Base-by-base conservation (phyloP, 2,329 filamentous ascomycete genomes). In the Penicillium fuscoglaucum region DNA sequence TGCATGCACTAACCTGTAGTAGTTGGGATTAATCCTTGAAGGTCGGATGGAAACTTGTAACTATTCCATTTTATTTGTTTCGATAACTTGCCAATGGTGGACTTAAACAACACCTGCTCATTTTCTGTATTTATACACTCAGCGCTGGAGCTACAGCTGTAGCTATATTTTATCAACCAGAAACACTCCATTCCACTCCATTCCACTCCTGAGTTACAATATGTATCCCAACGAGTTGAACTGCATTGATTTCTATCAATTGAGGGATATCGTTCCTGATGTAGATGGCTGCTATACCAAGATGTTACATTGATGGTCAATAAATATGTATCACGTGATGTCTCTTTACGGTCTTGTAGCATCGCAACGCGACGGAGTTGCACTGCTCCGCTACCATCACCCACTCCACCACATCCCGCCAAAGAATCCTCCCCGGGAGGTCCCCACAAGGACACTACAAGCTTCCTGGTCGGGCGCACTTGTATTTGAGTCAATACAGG, bases 11-110 rank as follows among this genome's bases (percentile, higher is more conserved):
- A n/a, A 61, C 47, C 9, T 47, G 13, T 26, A 29, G 21, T 44
- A 73, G 72, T 52, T 74, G 71, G 70, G 66, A 72, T 56, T 74
- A 57, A 71, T 51, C 15, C 17, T 28, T 26, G 21, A 24, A 41
- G 47, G 49, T 37, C 52, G 28, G 52, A 59, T 53, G 55, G 55
- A 37, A 43, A 46, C 45, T 28, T 57, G 45, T 53, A 47, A 51
- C 53, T 51, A 51, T 50, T 44, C 41, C 55, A 52, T 66, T 58
- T 35, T 45, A 24, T 62, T 52, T 52, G 46, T 46, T 51, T 50
- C 28, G 44, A 58, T 15, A 52, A 45, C 17, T 53, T 53, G 15
- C 10, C 37, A 53, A 37, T 54, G 44, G 51, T 54, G 50, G 37
- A 55, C 24, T n/a, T n/a, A n/a, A n/a, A n/a, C n/a, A n/a, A n/a